A percentile compares a stretch with the other conserved stretches of the same genome.
phyloP scores from a whole-genome alignment of 257 asterid genomes.

The Scutellaria galericulata region DNA sequence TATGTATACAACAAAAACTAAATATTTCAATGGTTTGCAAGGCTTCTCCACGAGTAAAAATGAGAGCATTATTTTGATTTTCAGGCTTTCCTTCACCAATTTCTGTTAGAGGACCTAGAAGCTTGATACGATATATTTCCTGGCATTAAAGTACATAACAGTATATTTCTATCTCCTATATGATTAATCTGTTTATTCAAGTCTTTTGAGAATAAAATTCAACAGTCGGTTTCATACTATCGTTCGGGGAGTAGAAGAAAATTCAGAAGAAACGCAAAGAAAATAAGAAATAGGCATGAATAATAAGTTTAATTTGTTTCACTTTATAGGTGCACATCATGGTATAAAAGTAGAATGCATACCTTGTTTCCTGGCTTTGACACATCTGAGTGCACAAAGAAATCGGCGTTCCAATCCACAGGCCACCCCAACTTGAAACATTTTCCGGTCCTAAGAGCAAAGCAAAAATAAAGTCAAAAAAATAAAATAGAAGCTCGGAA shows the following conservation, averaged over 20 bases:
- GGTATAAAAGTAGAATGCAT: conserved; percentile 25
- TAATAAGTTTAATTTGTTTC: conserved; percentile 5
- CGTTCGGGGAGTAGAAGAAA: neutral
- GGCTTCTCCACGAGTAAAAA: conserved; percentile 99
- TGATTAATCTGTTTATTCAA: neutral
- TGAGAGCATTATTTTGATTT: conserved; percentile 96
- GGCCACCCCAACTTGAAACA: conserved; percentile 95
- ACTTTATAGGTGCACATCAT: conserved; percentile 14
- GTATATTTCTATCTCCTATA: neutral
- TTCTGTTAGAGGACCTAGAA: conserved; percentile 88
- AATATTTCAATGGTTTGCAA: conserved; percentile 81
- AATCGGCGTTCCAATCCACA: conserved; percentile 67
- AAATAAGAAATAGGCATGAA: conserved; percentile 4
- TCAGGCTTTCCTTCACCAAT: conserved; percentile 99
- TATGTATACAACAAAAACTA: neutral
- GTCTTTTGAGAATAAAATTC: conserved; percentile 5
- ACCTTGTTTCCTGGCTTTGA: conserved; percentile 50
- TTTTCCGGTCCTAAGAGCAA: conserved; percentile 65
- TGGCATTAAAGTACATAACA: conserved; percentile 35
- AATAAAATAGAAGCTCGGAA: conserved; percentile 15
- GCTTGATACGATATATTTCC: conserved; percentile 99
- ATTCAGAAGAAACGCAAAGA: neutral
- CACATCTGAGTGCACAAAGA: conserved; percentile 76
- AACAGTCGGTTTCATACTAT: neutral
- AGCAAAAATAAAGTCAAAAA: conserved; percentile 27